These are phyloP conservation scores for Colletotrichum zoysiae DNA, from an alignment of 2,329 filamentous ascomycete species.

Conservation along the genomic window DNA sequence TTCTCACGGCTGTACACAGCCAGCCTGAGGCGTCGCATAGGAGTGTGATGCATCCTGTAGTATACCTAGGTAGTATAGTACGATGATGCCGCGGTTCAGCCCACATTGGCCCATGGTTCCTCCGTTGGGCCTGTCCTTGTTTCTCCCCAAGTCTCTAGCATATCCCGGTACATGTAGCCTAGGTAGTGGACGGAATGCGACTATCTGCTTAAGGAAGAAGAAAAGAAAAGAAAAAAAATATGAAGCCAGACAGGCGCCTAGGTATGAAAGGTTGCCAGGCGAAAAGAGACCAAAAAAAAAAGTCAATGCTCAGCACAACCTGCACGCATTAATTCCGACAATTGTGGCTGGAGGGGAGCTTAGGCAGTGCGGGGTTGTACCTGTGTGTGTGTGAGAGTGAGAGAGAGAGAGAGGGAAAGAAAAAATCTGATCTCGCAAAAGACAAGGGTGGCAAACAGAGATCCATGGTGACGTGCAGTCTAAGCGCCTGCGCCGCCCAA, in stretches of 20 bases:
- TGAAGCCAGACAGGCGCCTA: background rate
- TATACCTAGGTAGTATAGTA: background rate
- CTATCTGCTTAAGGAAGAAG: background rate
- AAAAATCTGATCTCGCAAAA: slow-evolving; percentile 29
- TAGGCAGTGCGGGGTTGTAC: slow-evolving; percentile 32
- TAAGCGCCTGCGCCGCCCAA: slow-evolving; percentile 37
- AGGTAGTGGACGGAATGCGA: background rate
- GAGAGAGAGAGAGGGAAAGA: slow-evolving; percentile 2
- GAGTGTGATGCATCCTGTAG: background rate
- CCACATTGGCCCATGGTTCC: slow-evolving; percentile 28
- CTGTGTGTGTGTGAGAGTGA: background rate
- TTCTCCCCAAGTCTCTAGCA: background rate
- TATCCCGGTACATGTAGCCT: background rate
- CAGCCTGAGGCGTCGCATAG: slow-evolving; percentile 12
- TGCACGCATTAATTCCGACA: slow-evolving; percentile 32
- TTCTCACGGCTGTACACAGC: slow-evolving; percentile 12
- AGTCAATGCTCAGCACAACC: background rate
- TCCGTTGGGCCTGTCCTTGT: slow-evolving; percentile 36
- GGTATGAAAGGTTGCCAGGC: slow-evolving; percentile 4
- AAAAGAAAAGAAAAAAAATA: background rate
- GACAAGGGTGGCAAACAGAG: slow-evolving; percentile 35
- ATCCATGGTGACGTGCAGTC: slow-evolving; percentile 40
- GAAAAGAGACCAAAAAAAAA: background rate
- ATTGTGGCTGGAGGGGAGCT: slow-evolving; percentile 25
- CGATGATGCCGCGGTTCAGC: slow-evolving; percentile 30